Evolutionary conservation across 176 grass and related monocot species (phyloP).

Genomic region (Cocos nucifera): DNA sequence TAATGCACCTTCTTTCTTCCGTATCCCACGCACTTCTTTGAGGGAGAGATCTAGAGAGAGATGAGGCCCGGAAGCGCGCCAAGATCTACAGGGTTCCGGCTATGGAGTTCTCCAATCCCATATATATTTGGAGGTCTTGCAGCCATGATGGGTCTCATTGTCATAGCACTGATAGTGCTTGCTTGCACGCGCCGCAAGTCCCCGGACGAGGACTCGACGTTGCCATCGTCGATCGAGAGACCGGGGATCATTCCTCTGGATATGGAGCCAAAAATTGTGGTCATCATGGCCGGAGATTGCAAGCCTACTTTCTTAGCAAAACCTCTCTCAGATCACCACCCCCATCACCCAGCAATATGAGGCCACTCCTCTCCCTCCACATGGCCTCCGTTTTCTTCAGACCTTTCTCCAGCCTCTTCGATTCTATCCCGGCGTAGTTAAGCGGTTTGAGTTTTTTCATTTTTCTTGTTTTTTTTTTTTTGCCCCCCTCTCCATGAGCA

Average conservation of each 20-base stretch:
- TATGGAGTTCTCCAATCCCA: not conserved
- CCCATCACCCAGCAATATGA: too few species aligned
- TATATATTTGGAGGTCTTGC: not conserved
- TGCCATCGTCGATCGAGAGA: not conserved
- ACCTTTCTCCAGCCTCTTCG: too few species aligned
- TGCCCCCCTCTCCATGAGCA: too few species aligned
- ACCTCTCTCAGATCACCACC: not conserved
- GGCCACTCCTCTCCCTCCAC: too few species aligned
- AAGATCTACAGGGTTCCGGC: not conserved
- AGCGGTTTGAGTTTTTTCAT: too few species aligned
- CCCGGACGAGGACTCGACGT: not conserved
- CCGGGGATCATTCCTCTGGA: not conserved
- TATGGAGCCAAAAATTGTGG: constrained; percentile 4
- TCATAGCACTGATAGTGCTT: not conserved
- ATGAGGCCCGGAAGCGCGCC: not conserved
- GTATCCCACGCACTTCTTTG: too few species aligned
- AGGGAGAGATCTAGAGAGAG: too few species aligned
- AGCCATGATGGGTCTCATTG: not conserved
- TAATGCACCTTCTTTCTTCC: too few species aligned
- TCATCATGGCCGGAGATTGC: constrained; percentile 4
- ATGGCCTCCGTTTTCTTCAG: too few species aligned
- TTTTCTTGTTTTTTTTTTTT: too few species aligned
- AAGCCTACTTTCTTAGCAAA: not conserved
- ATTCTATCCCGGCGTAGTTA: too few species aligned
- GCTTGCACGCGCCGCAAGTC: not conserved